A percentile compares a stretch with the other conserved stretches of the same genome.
Conservation (phyloP, 306 rosid genomes). For the Glycine soja region DNA sequence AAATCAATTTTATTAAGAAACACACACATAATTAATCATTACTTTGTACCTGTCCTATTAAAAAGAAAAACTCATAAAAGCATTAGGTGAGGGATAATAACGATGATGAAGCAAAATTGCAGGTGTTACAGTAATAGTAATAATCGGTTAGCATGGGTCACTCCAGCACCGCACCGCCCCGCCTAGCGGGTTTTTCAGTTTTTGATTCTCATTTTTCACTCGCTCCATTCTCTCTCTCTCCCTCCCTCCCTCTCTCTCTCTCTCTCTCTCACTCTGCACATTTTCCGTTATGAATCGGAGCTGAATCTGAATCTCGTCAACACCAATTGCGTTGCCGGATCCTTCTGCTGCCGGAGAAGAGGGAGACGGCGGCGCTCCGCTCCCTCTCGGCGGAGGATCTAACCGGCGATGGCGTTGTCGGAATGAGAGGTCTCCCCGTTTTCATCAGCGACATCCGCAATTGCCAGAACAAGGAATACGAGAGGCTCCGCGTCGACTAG, state of each 20-base stretch:
- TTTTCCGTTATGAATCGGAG: not conserved
- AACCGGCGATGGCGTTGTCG: slow-evolving; percentile 78
- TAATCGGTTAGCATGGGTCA: not conserved
- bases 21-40: too few relatives aligned
- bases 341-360: slow-evolving; percentile 34
- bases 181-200: not conserved
- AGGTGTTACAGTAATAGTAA: not conserved
- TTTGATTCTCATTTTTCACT: not conserved
- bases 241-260: not conserved
- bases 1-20: too few relatives aligned
- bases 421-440: slow-evolving; percentile 99
- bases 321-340: not conserved
- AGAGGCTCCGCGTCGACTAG: slow-evolving; percentile 95
- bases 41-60: too few relatives aligned
- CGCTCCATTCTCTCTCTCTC: not conserved
- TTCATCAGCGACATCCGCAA: slow-evolving; percentile 97
- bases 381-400: too few relatives aligned
- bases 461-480: slow-evolving; percentile 97
- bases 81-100: not conserved
- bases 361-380: not conserved
- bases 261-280: not conserved
- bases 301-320: slow-evolving; percentile 6
- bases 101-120: not conserved
- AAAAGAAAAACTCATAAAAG: too few relatives aligned
- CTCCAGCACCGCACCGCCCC: not conserved